Evolutionary conservation across 2,329 filamentous ascomycete genomes (phyloP), one percentile per base, ranked within the genome.

Genomic region (Arthrobotrys musiformis): DNA sequence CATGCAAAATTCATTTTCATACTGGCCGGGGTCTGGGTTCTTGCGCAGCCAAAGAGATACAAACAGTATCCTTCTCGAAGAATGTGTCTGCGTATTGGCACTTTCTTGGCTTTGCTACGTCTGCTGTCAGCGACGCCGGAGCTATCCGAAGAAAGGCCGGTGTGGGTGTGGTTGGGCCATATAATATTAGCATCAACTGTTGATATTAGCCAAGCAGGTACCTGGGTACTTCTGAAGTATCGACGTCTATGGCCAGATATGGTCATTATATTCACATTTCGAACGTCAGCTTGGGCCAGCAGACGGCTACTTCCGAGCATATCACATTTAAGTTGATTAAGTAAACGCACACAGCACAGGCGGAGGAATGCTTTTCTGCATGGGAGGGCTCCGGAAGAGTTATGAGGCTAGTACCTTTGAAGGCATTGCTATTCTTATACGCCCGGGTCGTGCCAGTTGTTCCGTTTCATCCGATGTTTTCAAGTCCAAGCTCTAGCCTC

Each of bases 41-140:
- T 48, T n/a, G n/a, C n/a, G n/a, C n/a, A n/a, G 22, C 44, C 19
- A 13, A 22, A 48, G 22, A 13, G 7, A 26, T 46, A 15, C 1
- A 4, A 4, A 7, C 26, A 17, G n/a, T 11, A 40, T 37, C 2
- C 33, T 58, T 58, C 54, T 37, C 4, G 54, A 58, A 58, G 33
- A 40, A 58, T 40, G 19, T 58, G 1, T 40, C 19, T 40, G 54
- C 33, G 19, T 58, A 58, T 58, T 58, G 54, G 54, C 54, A 40
- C n/a, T n/a, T 40, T 58, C 54, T 58, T 58, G 54, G 54, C 54
- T 26, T 58, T 37, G 6, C 4, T 40, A 40, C 19, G 11, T 58
- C 33, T n/a, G 54, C 33, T 58, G 30, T n/a, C 54, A 40, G 52
- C 19, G 52, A 40, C 30, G 5, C 30, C 52, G 52, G 52, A 58